phyloP scores from a whole-genome alignment of 345 rosid genomes.

The Trapa bicornis region DNA sequence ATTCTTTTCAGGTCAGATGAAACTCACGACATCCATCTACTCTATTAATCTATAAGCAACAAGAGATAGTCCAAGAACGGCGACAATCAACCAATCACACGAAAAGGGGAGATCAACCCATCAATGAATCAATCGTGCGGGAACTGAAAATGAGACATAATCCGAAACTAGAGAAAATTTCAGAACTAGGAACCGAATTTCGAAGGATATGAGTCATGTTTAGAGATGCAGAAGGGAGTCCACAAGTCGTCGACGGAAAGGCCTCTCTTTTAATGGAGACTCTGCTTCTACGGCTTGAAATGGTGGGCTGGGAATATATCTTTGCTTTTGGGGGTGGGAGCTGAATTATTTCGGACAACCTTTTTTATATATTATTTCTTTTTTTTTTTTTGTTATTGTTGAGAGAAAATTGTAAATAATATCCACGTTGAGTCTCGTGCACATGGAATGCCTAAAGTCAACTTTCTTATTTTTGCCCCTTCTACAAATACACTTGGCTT shows the following conservation, averaged over 20 bases:
- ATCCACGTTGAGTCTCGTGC: too few relatives aligned
- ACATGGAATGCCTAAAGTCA: too few relatives aligned
- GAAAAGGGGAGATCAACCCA: neutral
- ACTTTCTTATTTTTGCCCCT: too few relatives aligned
- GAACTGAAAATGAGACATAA: neutral
- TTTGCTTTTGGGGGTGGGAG: too few relatives aligned
- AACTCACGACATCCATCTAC: neutral
- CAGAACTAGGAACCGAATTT: neutral
- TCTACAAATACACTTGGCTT: too few relatives aligned
- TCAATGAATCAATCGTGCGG: neutral
- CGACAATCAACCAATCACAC: neutral
- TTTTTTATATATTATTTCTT: too few relatives aligned
- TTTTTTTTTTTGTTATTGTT: too few relatives aligned
- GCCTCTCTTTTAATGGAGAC: too few relatives aligned
- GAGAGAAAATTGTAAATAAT: too few relatives aligned
- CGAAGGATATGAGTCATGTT: constrained; percentile 26
- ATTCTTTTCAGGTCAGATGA: neutral
- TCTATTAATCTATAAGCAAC: neutral
- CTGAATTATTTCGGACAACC: too few relatives aligned
- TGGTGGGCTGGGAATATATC: too few relatives aligned
- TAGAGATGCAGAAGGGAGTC: neutral
- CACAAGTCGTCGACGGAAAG: neutral
- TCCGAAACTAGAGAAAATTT: neutral
- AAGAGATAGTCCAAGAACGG: neutral
- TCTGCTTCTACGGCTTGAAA: too few relatives aligned